A percentile compares a stretch with the other conserved stretches of the same genome.
These are phyloP conservation scores for Pichia phayaonensis DNA, from an alignment of 805 yeast genomes.

Conservation along the genomic window DNA sequence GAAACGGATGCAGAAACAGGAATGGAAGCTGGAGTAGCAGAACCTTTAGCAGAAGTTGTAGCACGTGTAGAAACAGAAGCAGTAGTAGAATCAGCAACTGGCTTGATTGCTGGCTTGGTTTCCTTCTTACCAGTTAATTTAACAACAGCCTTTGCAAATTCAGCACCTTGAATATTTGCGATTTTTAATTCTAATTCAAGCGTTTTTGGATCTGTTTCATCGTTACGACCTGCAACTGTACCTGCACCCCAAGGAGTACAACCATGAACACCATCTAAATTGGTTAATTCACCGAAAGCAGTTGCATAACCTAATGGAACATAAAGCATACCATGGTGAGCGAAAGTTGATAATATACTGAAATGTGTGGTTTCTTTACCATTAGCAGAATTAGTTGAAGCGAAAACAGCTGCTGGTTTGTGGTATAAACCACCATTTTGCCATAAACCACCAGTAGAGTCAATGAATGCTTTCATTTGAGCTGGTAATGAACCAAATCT, in stretches of 20 bases:
- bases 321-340: conserved; percentile 75
- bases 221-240: conserved; percentile 63
- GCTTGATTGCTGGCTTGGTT: not conserved
- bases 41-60: too few species aligned
- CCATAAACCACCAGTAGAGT: conserved; percentile 75
- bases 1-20: not conserved
- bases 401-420: conserved; percentile 67
- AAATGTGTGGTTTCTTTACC: conserved; percentile 71
- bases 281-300: conserved; percentile 44
- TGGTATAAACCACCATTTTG: conserved; percentile 64
- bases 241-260: conserved; percentile 88
- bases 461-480: conserved; percentile 72
- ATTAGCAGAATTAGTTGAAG: conserved; percentile 74
- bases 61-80: not conserved
- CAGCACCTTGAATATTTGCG: conserved; percentile 61
- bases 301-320: conserved; percentile 71
- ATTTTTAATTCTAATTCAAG: conserved; percentile 53
- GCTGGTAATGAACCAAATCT: conserved; percentile 78
- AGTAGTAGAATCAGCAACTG: not conserved
- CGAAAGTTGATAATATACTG: conserved; percentile 53
- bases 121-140: conserved; percentile 13
- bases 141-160: conserved; percentile 43
- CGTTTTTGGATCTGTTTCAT: conserved; percentile 69
- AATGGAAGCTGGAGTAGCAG: too few species aligned
- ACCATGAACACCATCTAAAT: conserved; percentile 63